Percentiles rank a stretch among this genome's conserved stretches.
phyloP scores from a whole-genome alignment of 139 green algal species.

The Haematococcus sp. region DNA sequence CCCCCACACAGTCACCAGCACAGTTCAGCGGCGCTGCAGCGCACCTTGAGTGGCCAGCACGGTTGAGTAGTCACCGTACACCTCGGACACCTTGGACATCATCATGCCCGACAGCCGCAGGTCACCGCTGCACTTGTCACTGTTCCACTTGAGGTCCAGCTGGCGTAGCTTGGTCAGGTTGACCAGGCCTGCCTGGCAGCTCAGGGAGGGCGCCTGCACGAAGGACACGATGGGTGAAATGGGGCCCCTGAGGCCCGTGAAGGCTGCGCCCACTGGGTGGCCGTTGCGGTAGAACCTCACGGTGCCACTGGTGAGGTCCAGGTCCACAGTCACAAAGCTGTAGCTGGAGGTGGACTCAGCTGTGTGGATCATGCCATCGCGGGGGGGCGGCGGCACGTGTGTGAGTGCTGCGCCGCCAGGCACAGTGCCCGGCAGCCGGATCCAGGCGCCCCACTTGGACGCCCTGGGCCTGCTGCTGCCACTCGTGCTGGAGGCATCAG shows the following conservation, averaged over 20 bases:
- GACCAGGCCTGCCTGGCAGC: conserved; percentile 43
- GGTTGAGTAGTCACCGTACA: conserved; percentile 62
- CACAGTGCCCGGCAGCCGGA: conserved; percentile 35
- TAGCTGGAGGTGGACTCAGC: conserved; percentile 46
- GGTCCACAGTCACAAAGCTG: conserved; percentile 62
- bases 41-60: conserved; percentile 49
- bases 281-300: conserved; percentile 62
- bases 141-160: conserved; percentile 55
- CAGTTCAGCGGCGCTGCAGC: neutral
- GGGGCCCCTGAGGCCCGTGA: conserved; percentile 42
- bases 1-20: too few relatives aligned
- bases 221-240: conserved; percentile 47
- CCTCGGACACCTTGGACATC: conserved; percentile 59
- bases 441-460: conserved; percentile 48
- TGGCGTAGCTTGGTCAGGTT: conserved; percentile 66
- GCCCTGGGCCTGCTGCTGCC: neutral
- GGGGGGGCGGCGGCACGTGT: neutral
- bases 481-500: too few relatives aligned
- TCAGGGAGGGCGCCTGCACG: conserved; percentile 25
- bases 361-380: conserved; percentile 27
- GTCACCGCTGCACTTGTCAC: conserved; percentile 52
- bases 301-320: conserved; percentile 52
- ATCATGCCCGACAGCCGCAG: conserved; percentile 37
- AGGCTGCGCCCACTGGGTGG: conserved; percentile 51
- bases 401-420: neutral